Conservation (phyloP, 1,139 yeast genomes). For the Kodamaea plutei region DNA sequence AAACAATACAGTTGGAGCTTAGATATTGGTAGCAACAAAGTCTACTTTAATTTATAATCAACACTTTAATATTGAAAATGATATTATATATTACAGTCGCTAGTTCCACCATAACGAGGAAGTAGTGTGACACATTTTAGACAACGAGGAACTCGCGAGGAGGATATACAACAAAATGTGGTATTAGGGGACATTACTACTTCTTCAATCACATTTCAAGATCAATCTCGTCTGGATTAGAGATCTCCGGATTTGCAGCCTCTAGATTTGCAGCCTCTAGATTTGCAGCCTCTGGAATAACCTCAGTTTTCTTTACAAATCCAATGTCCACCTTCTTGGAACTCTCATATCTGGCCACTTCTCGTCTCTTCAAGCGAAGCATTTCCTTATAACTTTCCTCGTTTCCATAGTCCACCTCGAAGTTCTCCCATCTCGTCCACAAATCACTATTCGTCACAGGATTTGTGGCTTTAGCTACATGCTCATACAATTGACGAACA, state of each 20-base stretch:
- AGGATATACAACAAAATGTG: too few species aligned
- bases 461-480: conserved; percentile 23
- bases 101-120: too few species aligned
- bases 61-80: too few species aligned
- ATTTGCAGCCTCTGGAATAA: not conserved
- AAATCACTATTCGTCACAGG: conserved; percentile 14
- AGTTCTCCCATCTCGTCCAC: conserved; percentile 69
- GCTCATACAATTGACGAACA: conserved; percentile 57
- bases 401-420: conserved; percentile 68
- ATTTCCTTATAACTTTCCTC: conserved; percentile 72
- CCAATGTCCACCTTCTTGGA: conserved; percentile 24
- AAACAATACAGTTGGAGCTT: too few species aligned
- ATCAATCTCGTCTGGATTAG: conserved; percentile 68
- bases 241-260: not conserved
- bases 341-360: conserved; percentile 23
- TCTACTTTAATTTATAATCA: too few species aligned
- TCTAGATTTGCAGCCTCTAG: not conserved
- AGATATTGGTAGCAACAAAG: too few species aligned
- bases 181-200: too few species aligned
- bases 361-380: conserved; percentile 55
- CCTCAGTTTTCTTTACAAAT: conserved; percentile 39
- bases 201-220: conserved; percentile 39
- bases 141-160: too few species aligned
- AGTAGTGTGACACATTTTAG: too few species aligned
- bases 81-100: too few species aligned